Conservation (phyloP, 768 basidiomycete genomes). For the Auricularia heimuer region DNA sequence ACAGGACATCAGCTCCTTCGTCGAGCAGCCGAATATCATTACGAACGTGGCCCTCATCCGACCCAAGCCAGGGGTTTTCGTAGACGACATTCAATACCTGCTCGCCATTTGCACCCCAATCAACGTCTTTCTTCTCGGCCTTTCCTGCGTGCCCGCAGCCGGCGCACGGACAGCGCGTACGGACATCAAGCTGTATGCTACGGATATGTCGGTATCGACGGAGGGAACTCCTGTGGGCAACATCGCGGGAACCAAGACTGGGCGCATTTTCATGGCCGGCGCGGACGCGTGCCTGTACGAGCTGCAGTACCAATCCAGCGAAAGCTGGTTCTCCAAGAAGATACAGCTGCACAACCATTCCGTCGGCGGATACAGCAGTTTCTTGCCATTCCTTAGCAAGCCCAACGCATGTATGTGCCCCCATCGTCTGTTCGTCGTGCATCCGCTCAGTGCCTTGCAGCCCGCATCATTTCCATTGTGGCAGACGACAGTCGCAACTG, state of each 20-base stretch:
- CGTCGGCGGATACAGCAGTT: constrained; percentile 63
- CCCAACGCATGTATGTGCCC: constrained; percentile 45
- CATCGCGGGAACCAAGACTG: constrained; percentile 67
- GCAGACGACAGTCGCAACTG: constrained; percentile 60
- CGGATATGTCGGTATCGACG: constrained; percentile 68
- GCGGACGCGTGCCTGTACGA: constrained; percentile 86
- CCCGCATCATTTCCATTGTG: constrained; percentile 59
- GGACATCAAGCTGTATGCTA: constrained; percentile 83
- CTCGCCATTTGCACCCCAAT: constrained; percentile 86
- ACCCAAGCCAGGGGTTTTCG: constrained; percentile 79
- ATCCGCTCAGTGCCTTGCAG: constrained; percentile 28
- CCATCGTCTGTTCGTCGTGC: constrained; percentile 4
- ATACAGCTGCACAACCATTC: constrained; percentile 84
- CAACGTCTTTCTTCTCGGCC: constrained; percentile 74
- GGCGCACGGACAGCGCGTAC: constrained; percentile 39
- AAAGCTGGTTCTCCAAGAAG: constrained; percentile 87
- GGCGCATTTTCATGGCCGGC: constrained; percentile 87
- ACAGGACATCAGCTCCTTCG: constrained; percentile 86
- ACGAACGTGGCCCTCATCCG: constrained; percentile 80
- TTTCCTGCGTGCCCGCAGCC: constrained; percentile 32
- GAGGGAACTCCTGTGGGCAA: constrained; percentile 76
- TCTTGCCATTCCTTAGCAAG: constrained; percentile 65
- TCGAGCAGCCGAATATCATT: constrained; percentile 85
- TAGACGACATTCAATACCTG: constrained; percentile 82
- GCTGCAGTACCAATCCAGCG: constrained; percentile 79